Base-by-base conservation (phyloP, 768 basidiomycete species). In the Termitomyces sp. region DNA sequence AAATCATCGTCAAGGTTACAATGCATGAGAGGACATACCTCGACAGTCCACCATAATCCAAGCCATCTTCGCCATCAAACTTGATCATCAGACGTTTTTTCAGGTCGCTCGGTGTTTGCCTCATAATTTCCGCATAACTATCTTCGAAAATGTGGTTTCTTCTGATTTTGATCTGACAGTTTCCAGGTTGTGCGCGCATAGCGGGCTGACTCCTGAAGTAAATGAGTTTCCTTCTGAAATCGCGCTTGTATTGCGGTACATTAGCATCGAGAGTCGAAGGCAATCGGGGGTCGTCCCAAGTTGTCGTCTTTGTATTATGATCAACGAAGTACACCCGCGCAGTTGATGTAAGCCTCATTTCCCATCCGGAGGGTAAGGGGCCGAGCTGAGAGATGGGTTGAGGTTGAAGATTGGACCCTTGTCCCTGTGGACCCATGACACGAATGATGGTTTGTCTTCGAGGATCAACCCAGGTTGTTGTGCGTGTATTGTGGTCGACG, bases 51-150 rank as follows among this genome's bases (percentile, higher is more conserved):
- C 97, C 97, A 69, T 99, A 99, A 78, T 99, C 97, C 62, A 98
- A 74, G 69, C 97, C 97, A 70, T 98, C 97, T 70, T 99, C 97
- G 33, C 97, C 97, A 64, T 97, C 95, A 72, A 99, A 99, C 76
- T 98, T 99, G 76, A 98, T 98, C 97, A 98, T 98, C 63, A 98
- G 72, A 47, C 97, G 80, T 77, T 99, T 99, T 86, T 98, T 98
- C 65, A 99, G 72, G 72, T 99, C 97, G 67, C 91, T 97, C 4
- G 97, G 96, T 12, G 93, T 95, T 76, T 98, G 97, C 59, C 95
- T 82, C 97, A 99, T 98, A 65, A 99, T 98, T 77, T 99, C 97
- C 60, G 94, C 95, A 75, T 98, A 99, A 73, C 91, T 93, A 69
- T 98, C 97, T 73, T 99, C 97, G 64, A 99, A 99, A 68, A 99